These are phyloP conservation scores for Phytophthora colocasiae DNA, from an alignment of 352 stramenopile species.

Conservation along the genomic window DNA sequence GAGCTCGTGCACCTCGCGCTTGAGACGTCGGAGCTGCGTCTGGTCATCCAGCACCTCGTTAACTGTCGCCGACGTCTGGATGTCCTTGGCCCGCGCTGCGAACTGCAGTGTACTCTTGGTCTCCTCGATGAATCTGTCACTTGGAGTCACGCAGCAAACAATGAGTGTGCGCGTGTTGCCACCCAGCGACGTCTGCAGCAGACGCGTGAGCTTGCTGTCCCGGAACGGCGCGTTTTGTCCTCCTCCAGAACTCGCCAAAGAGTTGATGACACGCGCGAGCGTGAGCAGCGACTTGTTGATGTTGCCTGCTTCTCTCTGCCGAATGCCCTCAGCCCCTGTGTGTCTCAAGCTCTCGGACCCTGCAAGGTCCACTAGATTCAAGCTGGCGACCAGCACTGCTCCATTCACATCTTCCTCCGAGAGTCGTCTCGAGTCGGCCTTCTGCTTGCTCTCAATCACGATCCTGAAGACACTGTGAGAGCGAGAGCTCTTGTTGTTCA, in stretches of 20 bases:
- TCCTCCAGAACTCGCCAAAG: conserved; percentile 51
- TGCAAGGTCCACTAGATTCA: conserved; percentile 98
- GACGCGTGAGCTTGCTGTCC: conserved; percentile 92
- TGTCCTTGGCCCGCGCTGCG: conserved; percentile 92
- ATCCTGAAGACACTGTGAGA: conserved; percentile 89
- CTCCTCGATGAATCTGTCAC: conserved; percentile 79
- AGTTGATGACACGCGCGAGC: conserved; percentile 95
- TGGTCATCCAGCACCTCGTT: conserved; percentile 95
- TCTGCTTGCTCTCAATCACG: conserved; percentile 85
- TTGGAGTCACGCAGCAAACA: conserved; percentile 83
- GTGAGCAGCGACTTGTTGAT: conserved; percentile 98
- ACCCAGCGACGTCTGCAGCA: conserved; percentile 92
- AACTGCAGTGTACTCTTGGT: conserved; percentile 94
- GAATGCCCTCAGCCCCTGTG: conserved; percentile 94
- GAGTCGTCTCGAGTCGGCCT: conserved; percentile 46
- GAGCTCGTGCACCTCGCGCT: conserved; percentile 75
- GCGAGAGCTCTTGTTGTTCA: conserved; percentile 85
- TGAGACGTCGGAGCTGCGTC: conserved; percentile 72
- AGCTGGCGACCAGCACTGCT: conserved; percentile 92
- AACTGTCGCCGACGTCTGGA: conserved; percentile 81
- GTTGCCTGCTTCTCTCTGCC: conserved; percentile 96
- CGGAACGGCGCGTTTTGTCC: conserved; percentile 79
- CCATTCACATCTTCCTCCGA: conserved; percentile 79
- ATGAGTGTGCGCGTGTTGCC: conserved; percentile 94
- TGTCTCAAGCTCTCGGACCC: conserved; percentile 97